phyloP scores from a whole-genome alignment of 2,329 filamentous ascomycete genomes.

The Hypomyces perniciosus region DNA sequence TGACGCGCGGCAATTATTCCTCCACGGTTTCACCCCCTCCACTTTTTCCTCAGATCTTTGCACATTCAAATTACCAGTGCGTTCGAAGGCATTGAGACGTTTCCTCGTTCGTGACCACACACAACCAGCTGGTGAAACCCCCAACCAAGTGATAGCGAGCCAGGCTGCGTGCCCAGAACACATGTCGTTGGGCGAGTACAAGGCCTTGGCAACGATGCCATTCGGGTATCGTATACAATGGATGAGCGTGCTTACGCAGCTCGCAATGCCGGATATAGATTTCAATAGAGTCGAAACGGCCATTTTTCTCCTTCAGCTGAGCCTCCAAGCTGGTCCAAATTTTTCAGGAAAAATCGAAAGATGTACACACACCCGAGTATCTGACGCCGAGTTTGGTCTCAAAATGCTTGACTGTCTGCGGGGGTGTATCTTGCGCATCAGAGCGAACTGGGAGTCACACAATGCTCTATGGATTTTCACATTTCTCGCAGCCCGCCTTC shows the following conservation, averaged over 20 bases:
- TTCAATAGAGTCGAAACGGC: slow-evolving; percentile 19
- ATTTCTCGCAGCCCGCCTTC: slow-evolving; percentile 14
- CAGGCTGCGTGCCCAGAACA: not conserved
- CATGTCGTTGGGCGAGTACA: slow-evolving; percentile 1
- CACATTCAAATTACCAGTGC: slow-evolving; percentile 14
- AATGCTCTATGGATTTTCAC: slow-evolving; percentile 15
- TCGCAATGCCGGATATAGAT: slow-evolving; percentile 19
- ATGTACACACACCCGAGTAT: slow-evolving; percentile 1
- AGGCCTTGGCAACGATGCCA: slow-evolving; percentile 10
- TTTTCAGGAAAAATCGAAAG: not conserved
- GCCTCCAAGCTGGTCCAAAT: slow-evolving; percentile 14
- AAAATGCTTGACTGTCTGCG: slow-evolving; percentile 3
- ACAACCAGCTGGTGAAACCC: not conserved
- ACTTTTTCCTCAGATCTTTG: slow-evolving; percentile 6
- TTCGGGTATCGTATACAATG: slow-evolving; percentile 17
- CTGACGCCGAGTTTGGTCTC: slow-evolving; percentile 10
- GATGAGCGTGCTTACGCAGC: slow-evolving; percentile 17
- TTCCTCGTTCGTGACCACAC: not conserved
- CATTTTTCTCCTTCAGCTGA: slow-evolving; percentile 16
- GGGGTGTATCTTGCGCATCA: slow-evolving; percentile 5
- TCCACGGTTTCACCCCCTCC: not conserved
- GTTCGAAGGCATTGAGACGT: not conserved
- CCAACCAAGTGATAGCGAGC: not conserved
- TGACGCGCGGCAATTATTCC: not conserved
- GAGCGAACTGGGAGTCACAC: slow-evolving; percentile 21